Conservation (phyloP, 495 filamentous ascomycete species). For the Sporormia fimetaria region DNA sequence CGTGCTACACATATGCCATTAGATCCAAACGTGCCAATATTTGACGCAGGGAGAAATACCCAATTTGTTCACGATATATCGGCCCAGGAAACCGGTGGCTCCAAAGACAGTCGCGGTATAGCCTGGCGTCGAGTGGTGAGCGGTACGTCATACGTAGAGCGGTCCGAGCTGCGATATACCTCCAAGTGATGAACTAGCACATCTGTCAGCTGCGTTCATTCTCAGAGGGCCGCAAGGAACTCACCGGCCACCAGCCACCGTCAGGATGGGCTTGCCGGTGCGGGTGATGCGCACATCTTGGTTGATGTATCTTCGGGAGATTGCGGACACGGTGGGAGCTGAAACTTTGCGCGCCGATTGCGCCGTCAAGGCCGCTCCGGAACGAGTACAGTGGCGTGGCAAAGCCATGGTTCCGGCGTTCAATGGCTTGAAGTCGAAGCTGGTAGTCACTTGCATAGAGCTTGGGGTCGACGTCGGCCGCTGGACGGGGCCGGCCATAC, state of each 20-base stretch:
- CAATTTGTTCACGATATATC: constrained; percentile 94
- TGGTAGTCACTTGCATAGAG: constrained; percentile 5
- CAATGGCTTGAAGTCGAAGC: constrained; percentile 18
- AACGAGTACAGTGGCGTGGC: constrained; percentile 22
- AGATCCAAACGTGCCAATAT: constrained; percentile 1
- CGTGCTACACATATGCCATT: constrained; percentile 45
- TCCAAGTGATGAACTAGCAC: constrained; percentile 63
- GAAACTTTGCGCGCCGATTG: constrained; percentile 3
- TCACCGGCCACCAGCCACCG: constrained; percentile 33
- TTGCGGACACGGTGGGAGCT: constrained; percentile 3
- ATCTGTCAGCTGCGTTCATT: background rate
- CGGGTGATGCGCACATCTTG: constrained; percentile 35
- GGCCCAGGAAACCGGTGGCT: constrained; percentile 88
- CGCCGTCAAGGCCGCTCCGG: constrained; percentile 18
- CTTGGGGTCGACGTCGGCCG: background rate
- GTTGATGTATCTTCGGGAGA: constrained; percentile 21
- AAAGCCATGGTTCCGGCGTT: constrained; percentile 20
- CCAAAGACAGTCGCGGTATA: constrained; percentile 97
- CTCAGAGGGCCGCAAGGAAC: constrained; percentile 7
- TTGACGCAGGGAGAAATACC: constrained; percentile 44
- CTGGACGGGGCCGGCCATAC: constrained; percentile 9
- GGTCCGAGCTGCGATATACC: constrained; percentile 41
- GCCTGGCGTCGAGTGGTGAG: constrained; percentile 38
- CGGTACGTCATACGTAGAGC: constrained; percentile 17
- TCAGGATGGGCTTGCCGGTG: constrained; percentile 35